phyloP scores from a whole-genome alignment of 2,329 filamentous ascomycete species.

The Reticulascus tulasneorum region DNA sequence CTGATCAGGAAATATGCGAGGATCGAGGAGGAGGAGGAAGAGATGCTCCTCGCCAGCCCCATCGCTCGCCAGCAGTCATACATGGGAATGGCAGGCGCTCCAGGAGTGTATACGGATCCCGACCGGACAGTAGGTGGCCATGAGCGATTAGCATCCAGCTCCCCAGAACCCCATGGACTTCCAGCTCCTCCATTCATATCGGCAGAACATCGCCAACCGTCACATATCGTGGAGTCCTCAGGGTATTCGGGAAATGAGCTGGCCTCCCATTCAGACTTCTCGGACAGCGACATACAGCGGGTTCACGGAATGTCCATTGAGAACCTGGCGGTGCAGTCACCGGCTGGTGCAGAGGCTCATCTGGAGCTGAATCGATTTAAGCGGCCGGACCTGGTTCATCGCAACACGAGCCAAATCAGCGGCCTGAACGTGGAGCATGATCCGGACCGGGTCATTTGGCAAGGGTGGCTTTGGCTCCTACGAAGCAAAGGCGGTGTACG shows the following conservation, averaged over 20 bases:
- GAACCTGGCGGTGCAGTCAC: slow-evolving; percentile 39
- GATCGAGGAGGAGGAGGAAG: slow-evolving; percentile 84
- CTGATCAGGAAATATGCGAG: slow-evolving; percentile 74
- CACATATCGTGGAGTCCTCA: slow-evolving; percentile 61
- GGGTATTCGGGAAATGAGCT: slow-evolving; percentile 61
- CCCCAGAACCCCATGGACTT: slow-evolving; percentile 53
- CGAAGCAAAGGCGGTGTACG: slow-evolving; percentile 78
- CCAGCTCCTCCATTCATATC: slow-evolving; percentile 28
- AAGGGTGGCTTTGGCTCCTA: slow-evolving; percentile 83
- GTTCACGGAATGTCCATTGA: slow-evolving; percentile 50
- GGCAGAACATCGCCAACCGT: slow-evolving; percentile 44
- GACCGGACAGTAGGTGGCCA: too few species aligned
- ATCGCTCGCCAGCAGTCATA: slow-evolving; percentile 46
- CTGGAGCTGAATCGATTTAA: slow-evolving; percentile 4
- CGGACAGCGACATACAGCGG: slow-evolving; percentile 58
- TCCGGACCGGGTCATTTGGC: slow-evolving; percentile 86
- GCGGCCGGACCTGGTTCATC: slow-evolving; percentile 33
- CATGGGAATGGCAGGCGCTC: slow-evolving; percentile 15
- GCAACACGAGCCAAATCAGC: slow-evolving; percentile 62
- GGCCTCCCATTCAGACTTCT: slow-evolving; percentile 83
- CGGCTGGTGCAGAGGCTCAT: slow-evolving; percentile 24
- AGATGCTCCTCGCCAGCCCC: slow-evolving; percentile 71
- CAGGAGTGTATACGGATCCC: neutral
- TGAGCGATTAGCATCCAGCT: slow-evolving; percentile 49
- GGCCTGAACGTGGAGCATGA: slow-evolving; percentile 57